Conservation (phyloP, 805 yeast species). For the Candida stauntonica region DNA sequence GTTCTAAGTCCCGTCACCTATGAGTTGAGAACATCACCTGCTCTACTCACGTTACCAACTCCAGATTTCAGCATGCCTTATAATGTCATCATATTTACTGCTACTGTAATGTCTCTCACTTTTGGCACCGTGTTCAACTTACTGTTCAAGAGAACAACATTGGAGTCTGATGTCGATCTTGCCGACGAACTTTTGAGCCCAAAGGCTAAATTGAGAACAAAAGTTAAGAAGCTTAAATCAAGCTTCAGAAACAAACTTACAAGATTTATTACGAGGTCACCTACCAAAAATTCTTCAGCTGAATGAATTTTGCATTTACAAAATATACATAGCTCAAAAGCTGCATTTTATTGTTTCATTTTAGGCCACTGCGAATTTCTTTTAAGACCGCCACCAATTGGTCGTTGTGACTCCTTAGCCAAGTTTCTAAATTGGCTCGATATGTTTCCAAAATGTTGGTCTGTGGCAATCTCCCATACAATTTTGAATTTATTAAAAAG, state of each 20-base stretch:
- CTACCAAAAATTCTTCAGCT: no score
- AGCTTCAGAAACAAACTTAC: neutral
- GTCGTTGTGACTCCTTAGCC: slow-evolving; percentile 29
- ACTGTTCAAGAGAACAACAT: slow-evolving; percentile 65
- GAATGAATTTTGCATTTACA: no score
- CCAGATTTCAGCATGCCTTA: slow-evolving; percentile 99
- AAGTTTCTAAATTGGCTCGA: slow-evolving; percentile 37
- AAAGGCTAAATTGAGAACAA: slow-evolving; percentile 9
- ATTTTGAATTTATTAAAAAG: slow-evolving; percentile 54
- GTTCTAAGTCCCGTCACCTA: slow-evolving; percentile 43
- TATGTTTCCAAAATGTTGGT: slow-evolving; percentile 32
- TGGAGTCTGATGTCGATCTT: slow-evolving; percentile 54
- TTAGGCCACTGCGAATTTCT: slow-evolving; percentile 33
- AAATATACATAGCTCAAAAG: neutral
- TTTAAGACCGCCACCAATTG: slow-evolving; percentile 31
- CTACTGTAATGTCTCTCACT: slow-evolving; percentile 88
- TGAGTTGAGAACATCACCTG: slow-evolving; percentile 76
- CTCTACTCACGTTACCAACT: slow-evolving; percentile 82
- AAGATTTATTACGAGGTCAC: neutral
- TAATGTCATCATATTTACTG: slow-evolving; percentile 89
- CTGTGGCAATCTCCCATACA: slow-evolving; percentile 37
- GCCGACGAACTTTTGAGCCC: slow-evolving; percentile 17
- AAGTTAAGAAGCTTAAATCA: slow-evolving; percentile 2
- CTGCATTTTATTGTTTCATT: slow-evolving; percentile 1
- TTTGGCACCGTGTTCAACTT: slow-evolving; percentile 85